These are phyloP conservation scores for Monosporascus sp. DNA, from an alignment of 2,329 filamentous ascomycete genomes.

Conservation along the genomic window DNA sequence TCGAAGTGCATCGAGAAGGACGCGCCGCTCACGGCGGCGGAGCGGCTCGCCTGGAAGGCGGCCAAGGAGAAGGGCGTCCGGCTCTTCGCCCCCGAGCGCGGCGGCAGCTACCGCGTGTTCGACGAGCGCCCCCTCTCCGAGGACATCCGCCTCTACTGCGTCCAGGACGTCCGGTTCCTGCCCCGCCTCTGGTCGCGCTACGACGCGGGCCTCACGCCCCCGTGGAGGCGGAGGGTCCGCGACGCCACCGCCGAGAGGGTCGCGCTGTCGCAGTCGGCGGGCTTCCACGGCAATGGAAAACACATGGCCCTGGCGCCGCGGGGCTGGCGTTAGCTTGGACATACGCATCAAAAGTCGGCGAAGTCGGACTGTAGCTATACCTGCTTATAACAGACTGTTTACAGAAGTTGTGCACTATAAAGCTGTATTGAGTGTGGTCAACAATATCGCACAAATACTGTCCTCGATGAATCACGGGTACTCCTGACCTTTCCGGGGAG, in stretches of 20 bases:
- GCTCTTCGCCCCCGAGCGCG: conserved; percentile 36
- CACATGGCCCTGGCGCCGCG: conserved; percentile 25
- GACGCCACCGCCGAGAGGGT: conserved; percentile 24
- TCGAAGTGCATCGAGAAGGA: conserved; percentile 27
- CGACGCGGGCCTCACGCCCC: conserved; percentile 12
- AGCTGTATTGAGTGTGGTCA: no score
- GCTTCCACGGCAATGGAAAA: conserved; percentile 21
- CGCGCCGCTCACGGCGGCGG: conserved; percentile 2
- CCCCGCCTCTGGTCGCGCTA: conserved; percentile 29
- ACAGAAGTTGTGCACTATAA: no score
- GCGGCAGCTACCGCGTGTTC: conserved; percentile 43
- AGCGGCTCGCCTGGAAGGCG: conserved; percentile 21
- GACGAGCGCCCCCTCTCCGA: conserved; percentile 36
- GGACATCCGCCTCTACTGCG: conserved; percentile 39
- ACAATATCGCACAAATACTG: no score
- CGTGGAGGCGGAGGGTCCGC: conserved; percentile 17
- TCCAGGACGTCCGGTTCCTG: conserved; percentile 39
- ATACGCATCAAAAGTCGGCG: no score
- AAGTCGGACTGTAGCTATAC: no score
- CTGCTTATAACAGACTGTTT: no score
- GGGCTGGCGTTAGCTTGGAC: conserved; percentile 4
- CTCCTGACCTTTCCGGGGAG: no score
- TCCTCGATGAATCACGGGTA: no score
- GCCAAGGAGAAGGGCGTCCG: conserved; percentile 31
- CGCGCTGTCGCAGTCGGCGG: conserved; percentile 19